phyloP scores from a whole-genome alignment of 495 filamentous ascomycete species.

The Penicillium cinerascens region DNA sequence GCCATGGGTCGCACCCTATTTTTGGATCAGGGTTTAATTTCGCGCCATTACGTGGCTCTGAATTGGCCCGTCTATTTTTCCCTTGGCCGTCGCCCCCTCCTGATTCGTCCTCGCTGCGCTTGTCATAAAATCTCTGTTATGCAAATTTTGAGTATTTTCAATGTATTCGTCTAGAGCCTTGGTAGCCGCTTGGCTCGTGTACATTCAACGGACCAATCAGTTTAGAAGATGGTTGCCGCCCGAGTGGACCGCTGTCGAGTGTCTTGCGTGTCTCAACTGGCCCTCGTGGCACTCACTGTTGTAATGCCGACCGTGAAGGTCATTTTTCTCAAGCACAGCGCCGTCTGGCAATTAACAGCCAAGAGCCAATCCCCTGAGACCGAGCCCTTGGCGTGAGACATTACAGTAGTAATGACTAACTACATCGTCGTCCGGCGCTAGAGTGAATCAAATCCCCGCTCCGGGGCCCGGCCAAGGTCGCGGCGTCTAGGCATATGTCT shows the following conservation, averaged over 20 bases:
- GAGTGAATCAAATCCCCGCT: background rate
- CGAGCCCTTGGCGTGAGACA: background rate
- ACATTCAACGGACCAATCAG: background rate
- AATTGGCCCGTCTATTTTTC: background rate
- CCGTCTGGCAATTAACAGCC: background rate
- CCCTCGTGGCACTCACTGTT: background rate
- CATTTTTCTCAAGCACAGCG: background rate
- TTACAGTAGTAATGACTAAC: background rate
- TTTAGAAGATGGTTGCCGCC: background rate
- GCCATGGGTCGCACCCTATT: conserved; percentile 2
- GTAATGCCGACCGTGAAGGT: background rate
- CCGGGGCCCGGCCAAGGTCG: background rate
- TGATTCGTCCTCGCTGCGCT: background rate
- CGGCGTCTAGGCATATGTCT: background rate
- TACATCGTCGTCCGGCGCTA: background rate
- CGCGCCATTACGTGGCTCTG: conserved; percentile 4
- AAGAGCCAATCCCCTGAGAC: background rate
- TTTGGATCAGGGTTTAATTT: conserved; percentile 6
- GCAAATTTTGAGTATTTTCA: background rate
- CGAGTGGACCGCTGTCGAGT: background rate
- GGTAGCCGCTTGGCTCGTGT: background rate
- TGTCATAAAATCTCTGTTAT: background rate
- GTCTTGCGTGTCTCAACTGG: background rate
- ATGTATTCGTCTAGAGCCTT: background rate
- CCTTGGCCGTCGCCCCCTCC: background rate